Conservation (phyloP, 768 basidiomycete genomes). For the Pleurotus pulmonarius region DNA sequence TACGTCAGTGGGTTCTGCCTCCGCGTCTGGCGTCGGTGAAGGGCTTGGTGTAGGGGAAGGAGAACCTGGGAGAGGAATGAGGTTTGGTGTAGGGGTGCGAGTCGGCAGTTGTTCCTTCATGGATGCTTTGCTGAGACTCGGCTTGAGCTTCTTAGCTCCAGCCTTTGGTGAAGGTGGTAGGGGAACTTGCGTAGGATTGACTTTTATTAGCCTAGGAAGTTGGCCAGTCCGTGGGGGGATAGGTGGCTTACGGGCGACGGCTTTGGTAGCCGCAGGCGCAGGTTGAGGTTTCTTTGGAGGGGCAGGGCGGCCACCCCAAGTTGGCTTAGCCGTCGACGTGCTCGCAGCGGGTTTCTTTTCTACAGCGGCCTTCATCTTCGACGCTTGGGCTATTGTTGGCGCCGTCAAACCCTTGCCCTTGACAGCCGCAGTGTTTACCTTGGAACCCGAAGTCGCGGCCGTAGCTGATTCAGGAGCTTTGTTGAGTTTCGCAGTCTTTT, state of each 20-base stretch:
- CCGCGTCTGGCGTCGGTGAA: background rate
- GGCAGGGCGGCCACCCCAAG: conserved; percentile 10
- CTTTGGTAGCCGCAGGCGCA: background rate
- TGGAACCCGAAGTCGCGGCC: background rate
- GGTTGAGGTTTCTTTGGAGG: background rate
- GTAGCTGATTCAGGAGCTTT: background rate
- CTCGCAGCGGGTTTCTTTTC: background rate
- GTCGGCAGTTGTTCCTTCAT: background rate
- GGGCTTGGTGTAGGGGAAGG: conserved; percentile 16
- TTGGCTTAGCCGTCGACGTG: background rate
- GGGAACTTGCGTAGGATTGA: background rate
- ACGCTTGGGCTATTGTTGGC: conserved; percentile 2
- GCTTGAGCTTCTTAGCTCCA: conserved; percentile 4
- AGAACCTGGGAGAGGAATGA: conserved; percentile 33
- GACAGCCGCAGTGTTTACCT: background rate
- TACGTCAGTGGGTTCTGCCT: background rate
- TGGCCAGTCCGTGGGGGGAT: background rate
- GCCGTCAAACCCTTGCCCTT: conserved; percentile 3
- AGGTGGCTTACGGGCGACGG: background rate
- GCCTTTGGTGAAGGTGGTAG: conserved; percentile 6
- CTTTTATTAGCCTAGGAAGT: background rate
- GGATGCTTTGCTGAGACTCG: background rate
- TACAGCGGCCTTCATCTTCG: conserved; percentile 12
- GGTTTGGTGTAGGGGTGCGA: conserved; percentile 20
- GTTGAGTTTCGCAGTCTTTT: background rate